Conservation (phyloP, 345 rosid species). For the Arabidopsis suecica region DNA sequence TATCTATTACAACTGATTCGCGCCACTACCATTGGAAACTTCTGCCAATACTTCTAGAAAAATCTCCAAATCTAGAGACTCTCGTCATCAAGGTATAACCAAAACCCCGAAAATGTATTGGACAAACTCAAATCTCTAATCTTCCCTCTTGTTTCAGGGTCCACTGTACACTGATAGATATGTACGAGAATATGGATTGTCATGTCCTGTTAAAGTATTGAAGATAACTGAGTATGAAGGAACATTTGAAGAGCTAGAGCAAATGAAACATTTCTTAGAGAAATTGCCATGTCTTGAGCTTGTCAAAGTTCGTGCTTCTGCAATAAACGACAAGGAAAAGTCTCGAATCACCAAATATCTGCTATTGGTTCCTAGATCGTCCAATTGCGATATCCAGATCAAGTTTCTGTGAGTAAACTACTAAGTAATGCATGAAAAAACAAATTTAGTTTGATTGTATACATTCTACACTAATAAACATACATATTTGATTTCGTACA, state of each 20-base stretch:
- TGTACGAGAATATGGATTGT: neutral
- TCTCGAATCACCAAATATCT: neutral
- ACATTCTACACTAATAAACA: too few relatives aligned
- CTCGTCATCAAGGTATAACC: constrained; percentile 13
- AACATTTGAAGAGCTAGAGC: neutral
- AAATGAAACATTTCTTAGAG: neutral
- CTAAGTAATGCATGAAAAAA: too few relatives aligned
- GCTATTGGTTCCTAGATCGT: neutral
- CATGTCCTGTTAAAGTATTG: constrained; percentile 11
- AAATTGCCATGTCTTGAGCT: constrained; percentile 8
- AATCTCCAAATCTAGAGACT: constrained; percentile 2
- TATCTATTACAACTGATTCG: neutral
- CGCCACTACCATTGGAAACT: neutral
- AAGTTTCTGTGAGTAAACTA: neutral
- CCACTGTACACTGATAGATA: neutral
- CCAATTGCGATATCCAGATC: constrained; percentile 7
- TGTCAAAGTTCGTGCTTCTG: neutral
- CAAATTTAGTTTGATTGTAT: too few relatives aligned
- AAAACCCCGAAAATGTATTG: neutral
- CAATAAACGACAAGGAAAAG: neutral
- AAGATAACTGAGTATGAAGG: neutral
- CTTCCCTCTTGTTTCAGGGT: constrained; percentile 1
- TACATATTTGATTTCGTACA: neutral
- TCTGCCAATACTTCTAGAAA: neutral
- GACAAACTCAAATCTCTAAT: neutral